Evolutionary conservation across 768 basidiomycete species (phyloP).

Genomic region (Rhizopogon sp.): DNA sequence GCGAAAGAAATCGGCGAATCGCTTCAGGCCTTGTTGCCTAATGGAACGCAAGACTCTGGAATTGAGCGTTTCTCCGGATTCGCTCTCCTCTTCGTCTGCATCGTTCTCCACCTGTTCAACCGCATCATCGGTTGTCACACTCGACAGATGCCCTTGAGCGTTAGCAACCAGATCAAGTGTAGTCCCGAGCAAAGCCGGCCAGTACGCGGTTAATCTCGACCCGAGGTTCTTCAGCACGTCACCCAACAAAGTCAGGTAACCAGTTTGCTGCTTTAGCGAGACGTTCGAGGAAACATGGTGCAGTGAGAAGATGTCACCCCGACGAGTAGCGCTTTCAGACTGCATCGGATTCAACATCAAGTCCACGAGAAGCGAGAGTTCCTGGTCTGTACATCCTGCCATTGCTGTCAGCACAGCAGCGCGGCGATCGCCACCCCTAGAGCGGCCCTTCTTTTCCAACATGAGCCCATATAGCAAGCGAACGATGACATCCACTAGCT

Average conservation of each 20-base stretch:
- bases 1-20: slow-evolving; percentile 85
- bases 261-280: slow-evolving; percentile 66
- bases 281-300: slow-evolving; percentile 25
- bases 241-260: slow-evolving; percentile 79
- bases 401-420: slow-evolving; percentile 73
- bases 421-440: slow-evolving; percentile 59
- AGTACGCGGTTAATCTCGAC: slow-evolving; percentile 58
- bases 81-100: slow-evolving; percentile 30
- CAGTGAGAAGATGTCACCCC: slow-evolving; percentile 25
- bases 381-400: slow-evolving; percentile 63
- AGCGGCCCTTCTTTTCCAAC: slow-evolving; percentile 71
- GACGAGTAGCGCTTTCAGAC: slow-evolving; percentile 21
- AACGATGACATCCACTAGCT: slow-evolving; percentile 65
- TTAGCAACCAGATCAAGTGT: slow-evolving; percentile 61
- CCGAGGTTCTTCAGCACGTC: slow-evolving; percentile 84
- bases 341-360: slow-evolving; percentile 81
- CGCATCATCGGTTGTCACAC: slow-evolving; percentile 27
- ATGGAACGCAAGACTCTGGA: slow-evolving; percentile 52
- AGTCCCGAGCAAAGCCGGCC: slow-evolving; percentile 71
- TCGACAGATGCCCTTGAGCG: slow-evolving; percentile 54
- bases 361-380: slow-evolving; percentile 65
- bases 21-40: slow-evolving; percentile 80
- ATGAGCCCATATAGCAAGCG: slow-evolving; percentile 85
- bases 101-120: slow-evolving; percentile 32
- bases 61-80: slow-evolving; percentile 13